Percentiles rank a stretch among this genome's conserved stretches.
Conservation (phyloP, 306 rosid species). For the Vachellia collinsii region DNA sequence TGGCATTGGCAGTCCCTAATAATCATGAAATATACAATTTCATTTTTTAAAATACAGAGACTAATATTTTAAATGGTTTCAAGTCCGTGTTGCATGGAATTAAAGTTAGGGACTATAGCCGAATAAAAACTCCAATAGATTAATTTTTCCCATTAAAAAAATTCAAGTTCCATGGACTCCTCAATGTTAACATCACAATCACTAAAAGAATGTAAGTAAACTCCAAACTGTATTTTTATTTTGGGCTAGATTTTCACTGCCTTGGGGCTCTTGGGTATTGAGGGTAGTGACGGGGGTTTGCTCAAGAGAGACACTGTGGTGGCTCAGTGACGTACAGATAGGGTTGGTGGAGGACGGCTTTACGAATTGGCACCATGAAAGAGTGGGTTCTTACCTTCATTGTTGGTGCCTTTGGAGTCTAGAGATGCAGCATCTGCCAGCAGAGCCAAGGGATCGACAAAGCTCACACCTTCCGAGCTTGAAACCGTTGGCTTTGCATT, state of each 20-base stretch:
- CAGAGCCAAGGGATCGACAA: slow-evolving; percentile 29
- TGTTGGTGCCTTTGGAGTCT: not conserved
- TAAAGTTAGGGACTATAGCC: no score
- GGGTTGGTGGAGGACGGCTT: not conserved
- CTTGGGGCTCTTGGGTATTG: slow-evolving; percentile 29
- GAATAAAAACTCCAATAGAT: no score
- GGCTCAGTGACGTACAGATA: not conserved
- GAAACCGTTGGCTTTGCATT: not conserved
- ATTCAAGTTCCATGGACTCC: not conserved
- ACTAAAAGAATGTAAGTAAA: not conserved
- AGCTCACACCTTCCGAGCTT: slow-evolving; percentile 10
- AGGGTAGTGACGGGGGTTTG: slow-evolving; percentile 2
- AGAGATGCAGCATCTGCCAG: slow-evolving; percentile 21
- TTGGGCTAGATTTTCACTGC: slow-evolving; percentile 1
- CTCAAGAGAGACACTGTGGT: not conserved
- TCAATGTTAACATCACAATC: not conserved
- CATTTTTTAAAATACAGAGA: no score
- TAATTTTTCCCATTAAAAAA: no score
- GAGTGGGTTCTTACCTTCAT: slow-evolving; percentile 12
- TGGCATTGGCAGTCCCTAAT: no score
- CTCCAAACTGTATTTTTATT: not conserved
- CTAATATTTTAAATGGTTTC: no score
- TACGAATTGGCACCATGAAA: slow-evolving; percentile 4
- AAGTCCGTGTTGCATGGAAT: no score
- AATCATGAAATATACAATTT: no score